Evolutionary conservation across 1,139 yeast species (phyloP).

Genomic region (Magnusiomyces starmeri): DNA sequence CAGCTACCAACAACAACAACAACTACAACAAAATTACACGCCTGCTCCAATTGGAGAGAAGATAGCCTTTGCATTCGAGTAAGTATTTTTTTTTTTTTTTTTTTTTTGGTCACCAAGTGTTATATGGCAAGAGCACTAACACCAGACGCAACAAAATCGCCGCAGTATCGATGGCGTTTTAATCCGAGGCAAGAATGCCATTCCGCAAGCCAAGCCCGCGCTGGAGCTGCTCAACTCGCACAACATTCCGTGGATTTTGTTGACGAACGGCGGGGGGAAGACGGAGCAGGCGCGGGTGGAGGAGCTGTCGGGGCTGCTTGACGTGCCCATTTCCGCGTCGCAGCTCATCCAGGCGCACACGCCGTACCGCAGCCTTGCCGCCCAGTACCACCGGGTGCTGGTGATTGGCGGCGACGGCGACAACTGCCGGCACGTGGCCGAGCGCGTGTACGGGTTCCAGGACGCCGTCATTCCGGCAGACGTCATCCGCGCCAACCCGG

Average conservation of each 20-base stretch:
- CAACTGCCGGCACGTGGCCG: slow-evolving; percentile 62
- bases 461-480: slow-evolving; percentile 76
- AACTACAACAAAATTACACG: not conserved
- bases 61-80: slow-evolving; percentile 35
- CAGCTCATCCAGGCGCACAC: slow-evolving; percentile 90
- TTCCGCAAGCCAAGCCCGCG: slow-evolving; percentile 63
- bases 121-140: not conserved
- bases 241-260: slow-evolving; percentile 69
- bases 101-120: not conserved
- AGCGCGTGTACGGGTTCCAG: slow-evolving; percentile 61
- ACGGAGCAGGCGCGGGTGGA: slow-evolving; percentile 56
- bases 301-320: slow-evolving; percentile 47
- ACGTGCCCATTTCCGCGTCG: slow-evolving; percentile 42
- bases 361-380: slow-evolving; percentile 62
- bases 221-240: slow-evolving; percentile 47
- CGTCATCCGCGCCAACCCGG: slow-evolving; percentile 48
- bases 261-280: slow-evolving; percentile 93
- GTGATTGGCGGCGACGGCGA: slow-evolving; percentile 83
- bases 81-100: slow-evolving; percentile 13
- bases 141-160: too few relatives aligned
- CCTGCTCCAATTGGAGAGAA: slow-evolving; percentile 3
- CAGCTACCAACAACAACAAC: not conserved
- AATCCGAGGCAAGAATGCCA: slow-evolving; percentile 62
- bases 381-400: slow-evolving; percentile 52
- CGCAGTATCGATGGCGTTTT: slow-evolving; percentile 80